Base-by-base conservation (phyloP, 2,329 filamentous ascomycete genomes). In the Paracoccidioides brasiliensis region DNA sequence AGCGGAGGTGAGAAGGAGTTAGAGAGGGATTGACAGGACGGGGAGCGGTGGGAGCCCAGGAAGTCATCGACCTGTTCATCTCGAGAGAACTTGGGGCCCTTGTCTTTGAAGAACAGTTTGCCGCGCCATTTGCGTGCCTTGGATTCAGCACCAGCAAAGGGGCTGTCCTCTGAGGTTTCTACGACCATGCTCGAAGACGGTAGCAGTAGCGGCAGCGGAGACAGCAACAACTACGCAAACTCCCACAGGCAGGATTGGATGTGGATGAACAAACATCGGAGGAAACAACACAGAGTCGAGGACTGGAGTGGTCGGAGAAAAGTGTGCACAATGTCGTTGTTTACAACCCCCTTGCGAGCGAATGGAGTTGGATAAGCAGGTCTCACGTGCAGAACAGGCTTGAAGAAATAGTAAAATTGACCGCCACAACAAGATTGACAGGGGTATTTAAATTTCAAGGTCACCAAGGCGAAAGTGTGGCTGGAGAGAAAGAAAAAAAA, bases 1-100 rank as follows among this genome's bases (percentile, higher is more conserved):
- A 5, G 46, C 6, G 46, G 46, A 28, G 46, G n/a, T 32, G 46
- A 3, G 15, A 40, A 15, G 49, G 59, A 60, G 12, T 35, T 41
- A 10, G 38, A 35, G 38, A 37, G 7, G 49, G 49, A 42, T 12
- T 32, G 49, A 30, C 37, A 10, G n/a, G 48, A 15, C 33, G 49
- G 37, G 5, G 76, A 70, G 53, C 75, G 77, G 48, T 76, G 76
- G 53, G 77, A 74, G 60, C 76, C 77, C 56, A 83, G 73, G 66
- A 83, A 83, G 64, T 79, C 80, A 67, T 76, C 74, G 55, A 83
- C 74, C 60, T 73, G 72, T 54, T 71, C 67, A 57, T 76, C 69
- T 44, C 75, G 67, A 55, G 69, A 69, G 51, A 44, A 15, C 41
- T 59, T 59, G 53, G 61, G 64, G 38, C 62, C 64, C 61, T 71